Evolutionary conservation across 352 stramenopile species (phyloP), one percentile per base, ranked within the genome.

Genomic region (Sclerospora graminicola): DNA sequence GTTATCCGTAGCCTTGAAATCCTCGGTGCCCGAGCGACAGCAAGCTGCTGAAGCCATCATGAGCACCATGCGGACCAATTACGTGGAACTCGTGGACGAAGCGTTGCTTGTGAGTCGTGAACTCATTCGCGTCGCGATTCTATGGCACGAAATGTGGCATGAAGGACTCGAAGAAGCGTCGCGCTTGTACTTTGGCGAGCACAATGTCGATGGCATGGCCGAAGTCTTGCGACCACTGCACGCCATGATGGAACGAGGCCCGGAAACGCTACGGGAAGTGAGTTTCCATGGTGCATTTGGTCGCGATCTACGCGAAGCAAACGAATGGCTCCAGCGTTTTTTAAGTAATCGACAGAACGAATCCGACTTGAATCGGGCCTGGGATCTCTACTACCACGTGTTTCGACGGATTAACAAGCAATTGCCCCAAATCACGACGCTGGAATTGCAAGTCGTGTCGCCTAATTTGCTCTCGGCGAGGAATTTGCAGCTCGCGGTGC

Each of bases 121-220:
- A 55, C 75, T 99, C 4, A 99, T 99, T 47, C 85, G 95, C 10
- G 94, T 99, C 8, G 95, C 96, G 15, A 98, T 99, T 54, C 63
- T 99, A 34, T 99, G 96, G 96, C 79, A 98, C 46, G 97, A 99
- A 59, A 86, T 96, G 57, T 99, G 97, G 97, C 95, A 98, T 43
- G 91, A 97, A 67, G 94, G 88, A 0, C 72, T 99, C 1, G 96
- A 99, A 54, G 91, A 99, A 62, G 96, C 97, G 5, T 97, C 84
- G 20, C 71, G 93, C 4, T 57, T 98, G 32, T 94, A 98, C 66
- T 99, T 98, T 67, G 91, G 82, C 11, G 89, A 98, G 53, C 86
- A 91, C n/a, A 95, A 99, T 69, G 77, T 98, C 4, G 82, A 95
- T 16, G 94, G 68, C 11, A 99, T 99, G 95, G 57, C 98, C 8